Evolutionary conservation across 129 eudicot genomes (phyloP).

Genomic region (Deinandra increscens): DNA sequence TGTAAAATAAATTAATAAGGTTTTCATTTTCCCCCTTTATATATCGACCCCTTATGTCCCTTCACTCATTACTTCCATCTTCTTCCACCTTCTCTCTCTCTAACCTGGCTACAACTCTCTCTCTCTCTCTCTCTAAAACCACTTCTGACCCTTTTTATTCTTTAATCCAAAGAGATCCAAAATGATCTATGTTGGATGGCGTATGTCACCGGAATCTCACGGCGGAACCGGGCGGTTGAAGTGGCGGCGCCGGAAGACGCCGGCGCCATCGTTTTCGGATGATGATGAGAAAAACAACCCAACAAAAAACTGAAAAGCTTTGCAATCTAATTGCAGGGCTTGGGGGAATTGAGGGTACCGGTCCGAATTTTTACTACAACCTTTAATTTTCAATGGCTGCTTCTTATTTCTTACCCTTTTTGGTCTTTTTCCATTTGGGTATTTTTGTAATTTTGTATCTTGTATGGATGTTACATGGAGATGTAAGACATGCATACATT

Average conservation of each 20-base stretch:
- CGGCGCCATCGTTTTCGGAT: slow-evolving; percentile 13
- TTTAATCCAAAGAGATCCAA: background rate
- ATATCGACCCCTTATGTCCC: slow-evolving; percentile 59
- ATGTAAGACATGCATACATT: slow-evolving; percentile 94
- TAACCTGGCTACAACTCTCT: slow-evolving; percentile 11
- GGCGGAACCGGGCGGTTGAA: slow-evolving; percentile 19
- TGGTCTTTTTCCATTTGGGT: background rate
- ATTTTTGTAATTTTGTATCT: slow-evolving; percentile 11
- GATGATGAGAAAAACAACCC: slow-evolving; percentile 8
- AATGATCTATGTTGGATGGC: slow-evolving; percentile 31
- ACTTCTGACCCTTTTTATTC: background rate
- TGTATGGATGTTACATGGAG: slow-evolving; percentile 32
- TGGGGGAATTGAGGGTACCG: slow-evolving; percentile 99
- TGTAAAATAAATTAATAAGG: background rate
- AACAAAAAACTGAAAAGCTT: slow-evolving; percentile 32
- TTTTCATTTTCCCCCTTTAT: slow-evolving; percentile 60
- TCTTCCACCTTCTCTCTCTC: slow-evolving; percentile 17
- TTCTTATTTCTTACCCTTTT: slow-evolving; percentile 22
- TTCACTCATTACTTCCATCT: slow-evolving; percentile 38
- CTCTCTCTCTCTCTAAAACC: slow-evolving; percentile 18
- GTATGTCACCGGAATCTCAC: slow-evolving; percentile 24
- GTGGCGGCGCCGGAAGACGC: slow-evolving; percentile 25
- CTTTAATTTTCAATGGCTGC: slow-evolving; percentile 15
- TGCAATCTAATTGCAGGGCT: slow-evolving; percentile 72
- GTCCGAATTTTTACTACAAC: slow-evolving; percentile 59